Evolutionary conservation across 441 rosid genomes (phyloP), one percentile per base, ranked within the genome.

Genomic region (Pelargonium australe): DNA sequence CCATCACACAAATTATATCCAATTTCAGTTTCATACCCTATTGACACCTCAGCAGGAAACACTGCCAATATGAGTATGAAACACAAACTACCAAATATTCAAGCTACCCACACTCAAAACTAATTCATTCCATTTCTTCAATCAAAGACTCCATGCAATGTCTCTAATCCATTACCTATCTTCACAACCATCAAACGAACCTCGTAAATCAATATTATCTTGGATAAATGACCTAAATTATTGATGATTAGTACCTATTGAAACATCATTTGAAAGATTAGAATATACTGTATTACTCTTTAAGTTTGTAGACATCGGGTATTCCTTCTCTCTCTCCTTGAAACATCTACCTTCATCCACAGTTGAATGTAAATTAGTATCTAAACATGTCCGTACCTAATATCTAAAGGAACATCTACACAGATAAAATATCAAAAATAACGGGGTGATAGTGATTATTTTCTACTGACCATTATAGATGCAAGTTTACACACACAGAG

Each of bases 281-380:
- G 34, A 20, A 20, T 51, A 57, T 25, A 70, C 23, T 70, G 68
- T 60, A 73, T 78, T 88, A 90, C 94, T 80, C 76, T 84, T 82
- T 40, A 70, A 60, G 73, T 64, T 74, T 45, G 68, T 57, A 9
- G 73, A 71, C 17, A 61, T 28, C 71, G 37, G 60, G 43, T 68
- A 69, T 73, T 72, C 83, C 62, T 64, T 73, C 58, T 73, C 75
- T 63, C 71, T 80, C 76, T 80, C 72, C 80, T 80, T 69, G 84
- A 80, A 72, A 78, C 82, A 84, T 87, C 95, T 90, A 91, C 91
- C 97, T 90, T 90, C 86, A 85, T 74, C 92, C 85, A 80, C 78
- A 85, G 70, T 70, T 68, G 72, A 69, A 72, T 49, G 70, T 65
- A 82, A 83, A 86, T 83, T 77, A 81, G 75, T 65, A 73, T 57